phyloP scores from a whole-genome alignment of 2,329 filamentous ascomycete species.

The Raffaelea arxii region DNA sequence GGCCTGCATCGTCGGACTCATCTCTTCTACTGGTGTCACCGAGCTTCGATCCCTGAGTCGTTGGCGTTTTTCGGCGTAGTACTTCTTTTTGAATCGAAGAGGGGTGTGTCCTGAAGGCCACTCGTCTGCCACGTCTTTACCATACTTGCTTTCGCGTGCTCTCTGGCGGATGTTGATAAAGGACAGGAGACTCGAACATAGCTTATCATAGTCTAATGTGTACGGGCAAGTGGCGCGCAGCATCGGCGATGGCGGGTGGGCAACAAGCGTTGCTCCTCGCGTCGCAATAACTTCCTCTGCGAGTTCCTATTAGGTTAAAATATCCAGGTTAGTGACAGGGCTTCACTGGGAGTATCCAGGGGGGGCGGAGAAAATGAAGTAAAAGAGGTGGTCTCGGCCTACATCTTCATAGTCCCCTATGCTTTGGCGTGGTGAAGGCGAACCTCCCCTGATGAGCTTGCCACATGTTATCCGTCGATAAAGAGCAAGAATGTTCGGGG shows the following conservation, averaged over 20 bases:
- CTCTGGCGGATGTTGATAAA: not conserved
- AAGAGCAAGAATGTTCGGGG: no score
- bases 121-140: not conserved
- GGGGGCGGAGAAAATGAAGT: not conserved
- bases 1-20: not conserved
- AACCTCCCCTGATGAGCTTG: no score
- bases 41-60: not conserved
- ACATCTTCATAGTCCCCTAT: not conserved
- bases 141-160: not conserved
- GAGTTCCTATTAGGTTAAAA: not conserved
- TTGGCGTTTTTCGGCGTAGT: not conserved
- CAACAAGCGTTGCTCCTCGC: not conserved
- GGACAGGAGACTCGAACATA: not conserved
- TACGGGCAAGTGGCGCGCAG: not conserved
- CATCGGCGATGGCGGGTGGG: not conserved
- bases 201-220: not conserved
- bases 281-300: not conserved
- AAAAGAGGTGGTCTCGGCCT: no score
- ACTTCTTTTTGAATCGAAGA: not conserved
- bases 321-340: not conserved
- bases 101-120: not conserved
- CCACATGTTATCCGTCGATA: no score
- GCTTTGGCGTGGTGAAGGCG: not conserved
- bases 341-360: no score
- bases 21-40: not conserved